Evolutionary conservation across 1,284 basidiomycete genomes (phyloP).

Genomic region (Leucoagaricus sp.): DNA sequence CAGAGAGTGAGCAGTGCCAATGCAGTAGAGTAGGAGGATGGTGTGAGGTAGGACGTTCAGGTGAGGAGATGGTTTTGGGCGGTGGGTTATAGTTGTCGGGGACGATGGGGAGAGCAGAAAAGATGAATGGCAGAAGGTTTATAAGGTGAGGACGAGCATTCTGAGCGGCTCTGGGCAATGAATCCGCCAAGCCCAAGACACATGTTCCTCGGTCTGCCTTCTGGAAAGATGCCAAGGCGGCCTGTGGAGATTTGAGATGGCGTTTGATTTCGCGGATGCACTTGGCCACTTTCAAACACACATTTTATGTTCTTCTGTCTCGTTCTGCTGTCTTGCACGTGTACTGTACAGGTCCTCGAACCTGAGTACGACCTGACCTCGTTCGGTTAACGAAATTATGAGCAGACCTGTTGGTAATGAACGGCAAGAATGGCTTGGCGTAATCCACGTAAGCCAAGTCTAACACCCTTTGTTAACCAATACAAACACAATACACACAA

Average conservation of each 20-base stretch:
- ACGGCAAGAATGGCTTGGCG: conserved; percentile 2
- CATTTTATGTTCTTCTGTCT: not conserved
- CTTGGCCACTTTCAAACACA: not conserved
- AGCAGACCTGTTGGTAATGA: not conserved
- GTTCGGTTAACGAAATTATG: not conserved
- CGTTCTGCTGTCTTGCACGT: not conserved
- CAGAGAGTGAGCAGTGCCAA: not conserved
- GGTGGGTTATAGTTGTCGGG: too few species aligned
- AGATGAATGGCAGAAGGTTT: not conserved
- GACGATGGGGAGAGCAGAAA: not conserved
- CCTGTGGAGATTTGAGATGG: not conserved
- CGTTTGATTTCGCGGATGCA: not conserved
- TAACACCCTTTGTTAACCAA: not conserved
- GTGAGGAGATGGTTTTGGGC: not conserved
- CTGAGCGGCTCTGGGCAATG: conserved; percentile 13
- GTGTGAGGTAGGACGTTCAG: not conserved
- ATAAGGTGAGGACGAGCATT: conserved; percentile 12
- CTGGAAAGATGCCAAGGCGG: conserved; percentile 16
- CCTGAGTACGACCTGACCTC: not conserved
- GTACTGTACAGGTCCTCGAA: not conserved
- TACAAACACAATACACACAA: not conserved
- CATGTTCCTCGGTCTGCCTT: conserved; percentile 15
- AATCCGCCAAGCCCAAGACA: conserved; percentile 14
- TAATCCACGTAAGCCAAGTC: conserved; percentile 11
- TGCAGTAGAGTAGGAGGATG: not conserved